A percentile compares a stretch with the other conserved stretches of the same genome.
phyloP scores from a whole-genome alignment of 1,284 basidiomycete genomes.

The Pseudomicrostroma phylloplanum region DNA sequence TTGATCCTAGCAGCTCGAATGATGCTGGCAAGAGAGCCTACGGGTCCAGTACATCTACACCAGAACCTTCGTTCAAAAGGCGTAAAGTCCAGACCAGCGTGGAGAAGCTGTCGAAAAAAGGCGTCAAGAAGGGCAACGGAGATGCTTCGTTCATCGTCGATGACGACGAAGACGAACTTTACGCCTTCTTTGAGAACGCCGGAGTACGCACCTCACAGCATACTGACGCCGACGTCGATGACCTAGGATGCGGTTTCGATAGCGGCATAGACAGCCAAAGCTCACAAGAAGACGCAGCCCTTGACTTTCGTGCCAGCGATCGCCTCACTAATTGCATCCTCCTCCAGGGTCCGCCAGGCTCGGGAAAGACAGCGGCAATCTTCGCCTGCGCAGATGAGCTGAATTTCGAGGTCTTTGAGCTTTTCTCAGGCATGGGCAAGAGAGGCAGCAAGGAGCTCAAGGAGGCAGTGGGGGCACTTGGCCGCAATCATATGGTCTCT shows the following conservation, averaged over 20 bases:
- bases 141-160: constrained; percentile 30
- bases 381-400: constrained; percentile 57
- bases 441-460: constrained; percentile 73
- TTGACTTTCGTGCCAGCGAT: constrained; percentile 29
- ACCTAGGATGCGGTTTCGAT: neutral
- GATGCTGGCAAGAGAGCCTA: neutral
- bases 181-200: constrained; percentile 9
- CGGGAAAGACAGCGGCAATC: constrained; percentile 44
- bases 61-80: neutral
- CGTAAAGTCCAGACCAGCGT: constrained; percentile 16
- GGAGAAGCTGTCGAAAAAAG: constrained; percentile 13
- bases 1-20: constrained; percentile 3
- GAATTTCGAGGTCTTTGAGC: constrained; percentile 93
- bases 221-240: neutral
- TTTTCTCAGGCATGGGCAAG: constrained; percentile 80
- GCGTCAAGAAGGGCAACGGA: constrained; percentile 5
- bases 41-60: neutral
- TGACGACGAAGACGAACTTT: constrained; percentile 17
- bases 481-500: constrained; percentile 62
- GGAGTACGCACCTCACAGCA: constrained; percentile 2
- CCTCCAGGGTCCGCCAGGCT: constrained; percentile 63
- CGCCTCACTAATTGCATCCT: constrained; percentile 52
- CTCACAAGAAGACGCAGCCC: constrained; percentile 8
- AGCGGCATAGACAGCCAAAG: neutral
- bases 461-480: constrained; percentile 80